These are phyloP conservation scores for Solanum habrochaites DNA, from an alignment of 257 asterid genomes.

Conservation along the genomic window DNA sequence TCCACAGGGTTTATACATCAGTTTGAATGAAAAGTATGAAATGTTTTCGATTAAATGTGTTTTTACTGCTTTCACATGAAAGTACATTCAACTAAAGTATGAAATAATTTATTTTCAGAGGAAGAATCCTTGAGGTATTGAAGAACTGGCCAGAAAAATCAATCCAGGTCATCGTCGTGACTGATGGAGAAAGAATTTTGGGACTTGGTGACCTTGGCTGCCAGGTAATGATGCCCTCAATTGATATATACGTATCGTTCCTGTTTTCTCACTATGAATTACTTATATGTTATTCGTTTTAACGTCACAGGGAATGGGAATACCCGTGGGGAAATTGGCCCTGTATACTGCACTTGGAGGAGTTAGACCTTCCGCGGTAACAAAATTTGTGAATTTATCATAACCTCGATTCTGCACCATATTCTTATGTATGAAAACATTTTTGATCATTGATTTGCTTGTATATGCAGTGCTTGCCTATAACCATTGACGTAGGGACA, in stretches of 20 bases:
- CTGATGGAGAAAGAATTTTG: constrained; percentile 66
- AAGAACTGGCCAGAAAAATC: constrained; percentile 67
- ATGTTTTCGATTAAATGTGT: not conserved
- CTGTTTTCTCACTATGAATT: not conserved
- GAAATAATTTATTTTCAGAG: constrained; percentile 26
- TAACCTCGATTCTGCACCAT: not conserved
- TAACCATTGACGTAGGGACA: constrained; percentile 93
- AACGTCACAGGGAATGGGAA: constrained; percentile 19
- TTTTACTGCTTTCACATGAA: not conserved
- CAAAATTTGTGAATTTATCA: not conserved
- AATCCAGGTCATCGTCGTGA: constrained; percentile 60
- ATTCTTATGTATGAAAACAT: not conserved
- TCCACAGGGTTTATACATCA: constrained; percentile 69
- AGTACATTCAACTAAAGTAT: not conserved
- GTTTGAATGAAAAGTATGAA: constrained; percentile 53
- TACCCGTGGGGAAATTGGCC: constrained; percentile 20
- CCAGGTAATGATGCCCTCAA: constrained; percentile 25
- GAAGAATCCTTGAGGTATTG: constrained; percentile 55
- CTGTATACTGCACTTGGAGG: constrained; percentile 27
- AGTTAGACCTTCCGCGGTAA: constrained; percentile 34
- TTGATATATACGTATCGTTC: not conserved
- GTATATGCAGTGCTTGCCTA: constrained; percentile 66
- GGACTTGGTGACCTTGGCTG: constrained; percentile 77
- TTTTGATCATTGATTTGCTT: not conserved
- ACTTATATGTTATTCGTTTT: not conserved